These are phyloP conservation scores for Tubosaeta sp. DNA, from an alignment of 768 basidiomycete species.

Conservation along the genomic window DNA sequence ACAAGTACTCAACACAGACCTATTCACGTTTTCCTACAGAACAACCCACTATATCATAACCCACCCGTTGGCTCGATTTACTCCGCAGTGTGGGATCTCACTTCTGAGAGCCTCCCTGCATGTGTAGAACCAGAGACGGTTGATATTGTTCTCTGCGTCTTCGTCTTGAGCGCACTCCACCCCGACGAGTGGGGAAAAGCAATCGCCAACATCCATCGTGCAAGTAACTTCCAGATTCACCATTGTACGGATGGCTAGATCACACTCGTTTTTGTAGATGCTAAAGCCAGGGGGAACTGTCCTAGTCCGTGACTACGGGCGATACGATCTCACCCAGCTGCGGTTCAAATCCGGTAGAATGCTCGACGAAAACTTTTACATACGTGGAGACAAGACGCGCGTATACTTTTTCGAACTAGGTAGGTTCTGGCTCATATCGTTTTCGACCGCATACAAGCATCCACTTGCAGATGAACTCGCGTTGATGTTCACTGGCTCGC, in stretches of 20 bases:
- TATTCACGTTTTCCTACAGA: slow-evolving; percentile 35
- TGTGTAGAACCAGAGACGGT: slow-evolving; percentile 64
- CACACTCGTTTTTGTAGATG: slow-evolving; percentile 46
- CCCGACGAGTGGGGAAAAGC: slow-evolving; percentile 89
- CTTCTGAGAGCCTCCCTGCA: slow-evolving; percentile 59
- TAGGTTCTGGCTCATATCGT: slow-evolving; percentile 25
- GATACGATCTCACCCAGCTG: slow-evolving; percentile 91
- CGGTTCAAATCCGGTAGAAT: slow-evolving; percentile 86
- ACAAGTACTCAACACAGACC: background rate
- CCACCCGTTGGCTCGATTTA: slow-evolving; percentile 68
- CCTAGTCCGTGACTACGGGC: slow-evolving; percentile 90
- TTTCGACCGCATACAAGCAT: background rate
- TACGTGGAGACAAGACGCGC: slow-evolving; percentile 93
- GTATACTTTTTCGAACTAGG: slow-evolving; percentile 96
- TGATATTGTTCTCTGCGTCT: slow-evolving; percentile 89
- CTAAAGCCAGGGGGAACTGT: slow-evolving; percentile 86
- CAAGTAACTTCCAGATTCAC: slow-evolving; percentile 29
- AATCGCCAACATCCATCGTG: slow-evolving; percentile 73
- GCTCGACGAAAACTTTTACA: slow-evolving; percentile 92
- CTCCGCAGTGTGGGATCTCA: slow-evolving; percentile 89
- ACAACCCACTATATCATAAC: slow-evolving; percentile 62
- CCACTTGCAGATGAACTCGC: slow-evolving; percentile 64
- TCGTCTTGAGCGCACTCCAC: slow-evolving; percentile 90
- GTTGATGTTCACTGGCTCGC: slow-evolving; percentile 69
- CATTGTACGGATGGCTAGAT: background rate